These are phyloP conservation scores for Ustilago shanxiensis DNA, from an alignment of 1,284 basidiomycete species.

Conservation along the genomic window DNA sequence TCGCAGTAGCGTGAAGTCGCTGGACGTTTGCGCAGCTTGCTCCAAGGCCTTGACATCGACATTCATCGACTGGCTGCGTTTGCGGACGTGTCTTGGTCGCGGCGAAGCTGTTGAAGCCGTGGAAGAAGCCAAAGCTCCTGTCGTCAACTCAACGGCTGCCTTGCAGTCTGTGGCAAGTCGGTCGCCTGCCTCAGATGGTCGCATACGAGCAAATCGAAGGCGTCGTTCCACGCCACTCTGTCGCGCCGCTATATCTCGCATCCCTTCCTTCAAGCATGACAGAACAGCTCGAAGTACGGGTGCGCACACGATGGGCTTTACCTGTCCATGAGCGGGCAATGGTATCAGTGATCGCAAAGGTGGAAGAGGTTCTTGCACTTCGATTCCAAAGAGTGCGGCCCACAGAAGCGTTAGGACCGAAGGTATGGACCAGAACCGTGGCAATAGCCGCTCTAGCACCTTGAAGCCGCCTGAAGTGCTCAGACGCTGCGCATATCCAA, in stretches of 20 bases:
- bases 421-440: constrained; percentile 78
- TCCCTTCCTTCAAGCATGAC: constrained; percentile 52
- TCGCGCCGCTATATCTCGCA: constrained; percentile 23
- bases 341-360: constrained; percentile 76
- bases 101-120: background rate
- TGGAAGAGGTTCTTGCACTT: constrained; percentile 71
- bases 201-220: constrained; percentile 4
- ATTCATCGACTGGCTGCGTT: constrained; percentile 57
- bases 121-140: background rate
- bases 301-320: constrained; percentile 74
- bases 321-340: constrained; percentile 71
- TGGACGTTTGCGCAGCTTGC: constrained; percentile 36
- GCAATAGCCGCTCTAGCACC: constrained; percentile 79
- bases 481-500: constrained; percentile 73
- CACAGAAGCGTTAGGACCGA: constrained; percentile 76
- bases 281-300: constrained; percentile 58
- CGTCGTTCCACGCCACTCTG: constrained; percentile 11
- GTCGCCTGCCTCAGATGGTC: constrained; percentile 30
- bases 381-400: constrained; percentile 76
- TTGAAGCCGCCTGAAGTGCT: constrained; percentile 78
- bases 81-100: constrained; percentile 33
- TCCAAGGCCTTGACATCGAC: constrained; percentile 47
- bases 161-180: background rate
- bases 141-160: too few species aligned
- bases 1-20: constrained; percentile 30